Percentiles rank a stretch among this genome's conserved stretches.
These are phyloP conservation scores for Chalaropsis ovoidea DNA, from an alignment of 2,329 filamentous ascomycete species.

Conservation along the genomic window DNA sequence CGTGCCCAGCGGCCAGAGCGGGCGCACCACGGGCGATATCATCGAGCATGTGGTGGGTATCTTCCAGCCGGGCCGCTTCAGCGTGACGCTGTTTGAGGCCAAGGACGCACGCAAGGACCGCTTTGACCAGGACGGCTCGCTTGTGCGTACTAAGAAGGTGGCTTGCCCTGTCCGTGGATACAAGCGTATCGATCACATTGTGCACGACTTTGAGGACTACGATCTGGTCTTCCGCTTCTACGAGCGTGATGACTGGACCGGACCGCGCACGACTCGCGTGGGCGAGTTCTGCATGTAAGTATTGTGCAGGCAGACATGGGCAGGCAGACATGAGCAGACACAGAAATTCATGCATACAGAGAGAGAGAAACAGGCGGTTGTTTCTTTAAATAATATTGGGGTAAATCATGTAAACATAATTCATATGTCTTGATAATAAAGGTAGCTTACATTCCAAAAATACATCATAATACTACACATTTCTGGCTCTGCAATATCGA, in stretches of 20 bases:
- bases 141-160: slow-evolving; percentile 36
- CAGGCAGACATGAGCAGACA: too few relatives aligned
- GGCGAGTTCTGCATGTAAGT: slow-evolving; percentile 36
- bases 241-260: slow-evolving; percentile 70
- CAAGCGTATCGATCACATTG: slow-evolving; percentile 80
- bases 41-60: slow-evolving; percentile 90
- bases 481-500: neutral
- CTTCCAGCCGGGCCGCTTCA: slow-evolving; percentile 96
- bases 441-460: slow-evolving; percentile 1
- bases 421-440: neutral
- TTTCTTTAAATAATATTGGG: neutral
- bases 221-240: slow-evolving; percentile 96
- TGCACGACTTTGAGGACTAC: slow-evolving; percentile 95
- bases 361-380: neutral
- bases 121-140: slow-evolving; percentile 26
- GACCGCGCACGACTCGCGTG: slow-evolving; percentile 43
- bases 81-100: slow-evolving; percentile 89
- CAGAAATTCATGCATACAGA: neutral
- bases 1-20: slow-evolving; percentile 78
- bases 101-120: slow-evolving; percentile 41
- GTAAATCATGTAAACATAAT: too few relatives aligned
- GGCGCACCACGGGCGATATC: slow-evolving; percentile 78
- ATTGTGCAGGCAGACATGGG: neutral
- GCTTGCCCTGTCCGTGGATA: slow-evolving; percentile 64
- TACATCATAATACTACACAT: neutral